phyloP scores from a whole-genome alignment of 768 basidiomycete species.

The Lanmaoa pseudosensibilis region DNA sequence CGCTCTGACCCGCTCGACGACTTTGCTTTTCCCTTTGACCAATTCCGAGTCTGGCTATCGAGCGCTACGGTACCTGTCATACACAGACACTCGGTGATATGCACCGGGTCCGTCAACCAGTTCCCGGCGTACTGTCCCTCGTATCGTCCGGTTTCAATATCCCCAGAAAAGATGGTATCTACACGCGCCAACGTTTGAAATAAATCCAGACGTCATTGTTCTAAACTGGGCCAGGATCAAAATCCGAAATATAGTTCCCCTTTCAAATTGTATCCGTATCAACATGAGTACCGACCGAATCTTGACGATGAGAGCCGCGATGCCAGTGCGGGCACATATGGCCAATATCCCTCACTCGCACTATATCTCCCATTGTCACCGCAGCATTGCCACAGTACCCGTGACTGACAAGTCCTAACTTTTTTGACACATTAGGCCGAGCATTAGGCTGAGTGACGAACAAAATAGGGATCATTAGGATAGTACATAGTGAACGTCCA shows the following conservation, averaged over 20 bases:
- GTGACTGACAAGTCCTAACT: background rate
- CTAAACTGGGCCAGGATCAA: background rate
- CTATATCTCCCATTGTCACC: constrained; percentile 15
- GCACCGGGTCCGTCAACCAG: background rate
- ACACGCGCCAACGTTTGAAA: background rate
- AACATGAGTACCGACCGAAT: background rate
- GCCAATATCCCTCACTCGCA: constrained; percentile 18
- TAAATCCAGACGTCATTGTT: background rate
- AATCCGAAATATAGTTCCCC: background rate
- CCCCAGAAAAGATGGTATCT: background rate
- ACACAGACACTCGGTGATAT: background rate
- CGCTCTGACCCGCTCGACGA: background rate
- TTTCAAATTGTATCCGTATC: background rate
- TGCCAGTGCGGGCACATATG: constrained; percentile 16
- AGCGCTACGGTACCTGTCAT: background rate
- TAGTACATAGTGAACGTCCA: background rate
- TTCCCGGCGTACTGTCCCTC: background rate
- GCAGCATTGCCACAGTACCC: background rate
- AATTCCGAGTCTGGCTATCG: background rate
- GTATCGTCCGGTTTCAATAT: background rate
- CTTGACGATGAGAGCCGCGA: background rate
- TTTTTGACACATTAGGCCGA: no score
- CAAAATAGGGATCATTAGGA: background rate
- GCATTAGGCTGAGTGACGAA: background rate
- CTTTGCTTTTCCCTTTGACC: background rate